Conservation (phyloP, 2,329 filamentous ascomycete genomes). For the Apiospora kogelbergensis region DNA sequence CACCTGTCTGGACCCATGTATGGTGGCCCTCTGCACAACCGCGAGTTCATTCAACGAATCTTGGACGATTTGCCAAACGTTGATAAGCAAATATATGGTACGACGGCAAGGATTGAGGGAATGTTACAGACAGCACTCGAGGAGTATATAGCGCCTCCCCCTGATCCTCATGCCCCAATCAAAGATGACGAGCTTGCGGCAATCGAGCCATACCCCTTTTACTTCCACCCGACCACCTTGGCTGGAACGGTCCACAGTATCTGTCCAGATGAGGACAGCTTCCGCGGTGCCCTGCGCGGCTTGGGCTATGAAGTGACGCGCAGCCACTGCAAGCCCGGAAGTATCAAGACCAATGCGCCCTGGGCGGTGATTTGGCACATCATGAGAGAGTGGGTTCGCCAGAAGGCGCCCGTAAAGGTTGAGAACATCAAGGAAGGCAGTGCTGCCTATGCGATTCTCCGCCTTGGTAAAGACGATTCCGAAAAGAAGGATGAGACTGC, state of each 20-base stretch:
- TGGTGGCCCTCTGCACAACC: conserved; percentile 82
- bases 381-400: conserved; percentile 87
- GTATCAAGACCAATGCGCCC: conserved; percentile 90
- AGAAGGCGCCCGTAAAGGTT: conserved; percentile 76
- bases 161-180: conserved; percentile 22
- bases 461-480: conserved; percentile 37
- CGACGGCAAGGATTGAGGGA: conserved; percentile 77
- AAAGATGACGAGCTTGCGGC: conserved; percentile 56
- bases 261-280: conserved; percentile 74
- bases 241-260: conserved; percentile 76
- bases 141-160: conserved; percentile 51
- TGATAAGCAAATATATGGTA: conserved; percentile 72
- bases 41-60: conserved; percentile 77
- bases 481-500: conserved; percentile 20
- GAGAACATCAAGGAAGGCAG: conserved; percentile 68
- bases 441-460: conserved; percentile 70
- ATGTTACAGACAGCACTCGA: conserved; percentile 90
- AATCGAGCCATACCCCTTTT: conserved; percentile 80
- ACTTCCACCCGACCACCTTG: conserved; percentile 74
- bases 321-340: conserved; percentile 82
- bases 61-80: conserved; percentile 69
- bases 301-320: conserved; percentile 82
- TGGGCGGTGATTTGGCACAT: conserved; percentile 91
- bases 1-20: conserved; percentile 96
- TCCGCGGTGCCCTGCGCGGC: conserved; percentile 78